phyloP scores from a whole-genome alignment of 306 rosid species.

The Glycyrrhiza uralensis region DNA sequence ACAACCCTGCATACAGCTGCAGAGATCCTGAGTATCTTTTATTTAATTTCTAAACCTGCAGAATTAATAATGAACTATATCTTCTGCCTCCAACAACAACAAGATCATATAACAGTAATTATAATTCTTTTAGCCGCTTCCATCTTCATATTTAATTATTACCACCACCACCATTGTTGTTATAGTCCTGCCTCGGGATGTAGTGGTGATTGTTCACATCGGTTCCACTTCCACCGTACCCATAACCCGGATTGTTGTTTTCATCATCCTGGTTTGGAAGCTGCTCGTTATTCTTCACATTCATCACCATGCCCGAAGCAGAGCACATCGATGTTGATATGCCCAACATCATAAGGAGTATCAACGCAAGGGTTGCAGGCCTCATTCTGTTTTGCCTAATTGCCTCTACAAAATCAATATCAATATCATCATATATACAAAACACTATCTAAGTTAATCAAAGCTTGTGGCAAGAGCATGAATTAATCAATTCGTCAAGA shows the following conservation, averaged over 20 bases:
- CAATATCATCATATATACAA: not conserved
- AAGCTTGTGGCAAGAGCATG: not conserved
- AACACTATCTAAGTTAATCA: not conserved
- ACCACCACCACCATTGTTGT: not conserved
- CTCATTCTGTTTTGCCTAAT: constrained; percentile 6
- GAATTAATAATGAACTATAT: not conserved
- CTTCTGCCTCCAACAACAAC: not conserved
- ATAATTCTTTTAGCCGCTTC: not conserved
- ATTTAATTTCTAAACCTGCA: not conserved
- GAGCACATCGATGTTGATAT: not conserved
- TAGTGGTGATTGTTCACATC: constrained; percentile 27
- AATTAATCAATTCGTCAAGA: not conserved
- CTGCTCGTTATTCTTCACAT: not conserved
- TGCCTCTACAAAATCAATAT: not conserved
- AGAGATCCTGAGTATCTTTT: not conserved
- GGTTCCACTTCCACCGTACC: constrained; percentile 3
- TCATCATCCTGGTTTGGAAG: not conserved
- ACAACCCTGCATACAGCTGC: not conserved
- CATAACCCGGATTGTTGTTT: not conserved
- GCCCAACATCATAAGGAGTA: constrained; percentile 20
- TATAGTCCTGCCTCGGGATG: constrained; percentile 25
- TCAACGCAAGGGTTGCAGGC: not conserved
- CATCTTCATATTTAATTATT: not conserved
- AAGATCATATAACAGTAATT: not conserved
- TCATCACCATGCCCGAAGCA: not conserved